phyloP scores from a whole-genome alignment of 805 yeast species.

The Schizosaccharomyces osmophilus region DNA sequence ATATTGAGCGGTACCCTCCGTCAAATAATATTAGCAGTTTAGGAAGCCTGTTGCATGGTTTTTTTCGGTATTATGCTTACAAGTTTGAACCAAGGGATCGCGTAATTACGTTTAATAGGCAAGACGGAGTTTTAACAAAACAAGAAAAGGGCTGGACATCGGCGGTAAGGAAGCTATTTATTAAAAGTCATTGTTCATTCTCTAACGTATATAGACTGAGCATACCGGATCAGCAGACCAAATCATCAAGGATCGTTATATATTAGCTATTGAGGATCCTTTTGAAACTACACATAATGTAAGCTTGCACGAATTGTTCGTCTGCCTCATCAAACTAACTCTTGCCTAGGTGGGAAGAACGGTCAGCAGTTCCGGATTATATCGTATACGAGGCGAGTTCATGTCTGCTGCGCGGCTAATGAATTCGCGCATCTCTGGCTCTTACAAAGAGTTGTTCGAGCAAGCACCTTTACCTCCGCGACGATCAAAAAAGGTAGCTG shows the following conservation, averaged over 20 bases:
- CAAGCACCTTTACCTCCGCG: background rate
- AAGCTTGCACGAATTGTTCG: background rate
- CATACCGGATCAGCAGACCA: slow-evolving; percentile 1
- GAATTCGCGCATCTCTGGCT: background rate
- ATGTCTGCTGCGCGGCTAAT: background rate
- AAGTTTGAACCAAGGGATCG: background rate
- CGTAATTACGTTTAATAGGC: background rate
- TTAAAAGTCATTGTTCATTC: background rate
- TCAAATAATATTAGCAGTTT: background rate
- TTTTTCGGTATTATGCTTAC: background rate
- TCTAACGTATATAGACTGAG: background rate
- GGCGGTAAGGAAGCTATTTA: background rate
- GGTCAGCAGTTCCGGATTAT: background rate
- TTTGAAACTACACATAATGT: slow-evolving; percentile 3
- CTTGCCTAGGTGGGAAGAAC: background rate
- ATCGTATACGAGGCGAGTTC: background rate
- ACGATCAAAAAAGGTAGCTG: background rate
- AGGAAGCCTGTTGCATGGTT: background rate
- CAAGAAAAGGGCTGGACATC: slow-evolving; percentile 1
- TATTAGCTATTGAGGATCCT: slow-evolving; percentile 3
- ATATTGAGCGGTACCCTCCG: background rate
- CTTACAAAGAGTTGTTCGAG: background rate
- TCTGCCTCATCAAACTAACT: background rate
- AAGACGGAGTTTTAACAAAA: slow-evolving; percentile 1
- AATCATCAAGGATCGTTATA: background rate